Percentiles rank a stretch among this genome's conserved stretches.
phyloP scores from a whole-genome alignment of 345 rosid species.

The Noccaea caerulescens region DNA sequence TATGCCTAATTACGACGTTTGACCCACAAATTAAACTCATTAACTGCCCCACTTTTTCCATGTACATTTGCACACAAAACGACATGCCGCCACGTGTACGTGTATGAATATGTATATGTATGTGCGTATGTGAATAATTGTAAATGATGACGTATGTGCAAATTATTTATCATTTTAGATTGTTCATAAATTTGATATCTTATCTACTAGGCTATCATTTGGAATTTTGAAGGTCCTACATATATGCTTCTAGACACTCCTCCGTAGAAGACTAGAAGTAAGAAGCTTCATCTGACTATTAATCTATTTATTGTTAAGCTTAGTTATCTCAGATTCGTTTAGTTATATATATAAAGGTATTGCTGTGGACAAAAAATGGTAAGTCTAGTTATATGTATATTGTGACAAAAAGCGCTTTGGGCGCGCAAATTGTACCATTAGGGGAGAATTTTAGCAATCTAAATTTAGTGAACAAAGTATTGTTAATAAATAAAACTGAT shows the following conservation, averaged over 20 bases:
- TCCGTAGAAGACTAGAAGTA: not conserved
- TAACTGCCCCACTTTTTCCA: constrained; percentile 34
- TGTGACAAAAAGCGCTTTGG: no score
- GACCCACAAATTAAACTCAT: constrained; percentile 28
- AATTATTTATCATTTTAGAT: not conserved
- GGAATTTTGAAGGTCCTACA: constrained; percentile 1
- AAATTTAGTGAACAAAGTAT: not conserved
- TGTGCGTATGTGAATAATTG: not conserved
- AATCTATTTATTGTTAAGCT: not conserved
- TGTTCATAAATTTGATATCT: not conserved
- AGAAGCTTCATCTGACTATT: not conserved
- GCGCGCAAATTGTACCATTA: not conserved
- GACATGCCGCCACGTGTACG: constrained; percentile 10
- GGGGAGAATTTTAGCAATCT: not conserved
- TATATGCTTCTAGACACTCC: not conserved
- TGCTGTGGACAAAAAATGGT: not conserved
- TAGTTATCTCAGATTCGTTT: not conserved
- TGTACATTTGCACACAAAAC: constrained; percentile 36
- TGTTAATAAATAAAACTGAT: not conserved
- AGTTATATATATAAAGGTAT: not conserved
- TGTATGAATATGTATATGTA: not conserved
- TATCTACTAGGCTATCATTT: constrained; percentile 3
- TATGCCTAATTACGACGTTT: constrained; percentile 23
- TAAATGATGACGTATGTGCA: not conserved
- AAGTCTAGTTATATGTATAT: not conserved